Percentiles rank a stretch among this genome's conserved stretches.
Conservation (phyloP, 148 eudicot species). For the Chenopodium formosanum region DNA sequence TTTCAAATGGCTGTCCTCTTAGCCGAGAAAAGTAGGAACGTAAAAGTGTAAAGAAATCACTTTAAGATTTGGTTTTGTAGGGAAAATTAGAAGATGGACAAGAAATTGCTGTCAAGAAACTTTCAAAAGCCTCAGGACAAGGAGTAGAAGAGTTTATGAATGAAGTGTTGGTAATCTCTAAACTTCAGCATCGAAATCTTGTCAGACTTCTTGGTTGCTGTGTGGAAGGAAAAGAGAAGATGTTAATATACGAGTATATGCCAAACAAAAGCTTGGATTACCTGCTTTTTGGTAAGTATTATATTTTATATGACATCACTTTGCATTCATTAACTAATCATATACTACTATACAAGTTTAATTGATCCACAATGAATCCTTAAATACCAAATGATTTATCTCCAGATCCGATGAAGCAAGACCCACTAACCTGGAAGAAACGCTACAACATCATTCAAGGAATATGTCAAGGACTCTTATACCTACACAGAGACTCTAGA, state of each 20-base stretch:
- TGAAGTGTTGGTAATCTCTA: conserved; percentile 41
- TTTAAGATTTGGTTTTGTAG: conserved; percentile 13
- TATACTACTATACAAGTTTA: no score
- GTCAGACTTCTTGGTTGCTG: conserved; percentile 46
- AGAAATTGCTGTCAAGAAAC: conserved; percentile 44
- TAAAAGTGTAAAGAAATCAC: no score
- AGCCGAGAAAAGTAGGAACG: no score
- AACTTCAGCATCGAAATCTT: conserved; percentile 49
- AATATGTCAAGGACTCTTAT: conserved; percentile 29
- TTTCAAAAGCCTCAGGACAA: conserved; percentile 37
- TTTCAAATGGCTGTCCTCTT: no score
- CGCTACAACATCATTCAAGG: conserved; percentile 36
- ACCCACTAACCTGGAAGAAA: conserved; percentile 26
- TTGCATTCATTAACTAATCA: no score
- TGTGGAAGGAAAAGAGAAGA: conserved; percentile 34
- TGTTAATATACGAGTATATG: conserved; percentile 48
- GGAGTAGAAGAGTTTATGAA: conserved; percentile 43
- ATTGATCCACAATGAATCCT: no score
- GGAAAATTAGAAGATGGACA: conserved; percentile 33
- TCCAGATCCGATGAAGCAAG: no score
- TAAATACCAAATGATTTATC: not conserved
- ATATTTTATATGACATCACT: no score
- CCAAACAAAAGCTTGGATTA: conserved; percentile 46
- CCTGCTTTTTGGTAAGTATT: conserved; percentile 33
- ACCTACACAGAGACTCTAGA: conserved; percentile 26